Conservation (phyloP, 306 rosid genomes). For the Dalbergia cochinchinensis region DNA sequence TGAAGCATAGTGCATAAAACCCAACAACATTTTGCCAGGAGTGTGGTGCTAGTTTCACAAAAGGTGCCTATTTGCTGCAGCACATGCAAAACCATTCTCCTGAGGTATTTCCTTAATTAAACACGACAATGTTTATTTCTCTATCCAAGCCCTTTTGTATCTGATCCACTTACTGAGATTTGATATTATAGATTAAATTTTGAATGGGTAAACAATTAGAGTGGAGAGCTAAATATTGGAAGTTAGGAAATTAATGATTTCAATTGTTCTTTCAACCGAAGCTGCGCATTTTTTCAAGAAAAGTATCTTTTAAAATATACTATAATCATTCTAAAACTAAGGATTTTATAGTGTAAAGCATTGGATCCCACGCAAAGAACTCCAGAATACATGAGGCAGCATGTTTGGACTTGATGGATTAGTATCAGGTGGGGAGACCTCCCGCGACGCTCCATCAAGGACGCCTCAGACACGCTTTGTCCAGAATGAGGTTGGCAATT, state of each 20-base stretch:
- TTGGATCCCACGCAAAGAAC: slow-evolving; percentile 93
- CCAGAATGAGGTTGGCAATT: slow-evolving; percentile 65
- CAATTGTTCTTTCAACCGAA: slow-evolving; percentile 43
- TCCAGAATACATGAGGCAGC: slow-evolving; percentile 94
- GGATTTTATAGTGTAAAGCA: slow-evolving; percentile 76
- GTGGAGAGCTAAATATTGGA: neutral
- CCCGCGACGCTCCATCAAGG: slow-evolving; percentile 99
- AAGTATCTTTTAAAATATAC: slow-evolving; percentile 48
- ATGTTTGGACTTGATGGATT: slow-evolving; percentile 72
- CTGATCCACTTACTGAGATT: neutral
- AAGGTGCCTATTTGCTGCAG: slow-evolving; percentile 66
- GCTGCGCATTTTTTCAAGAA: slow-evolving; percentile 66
- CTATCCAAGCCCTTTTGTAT: neutral
- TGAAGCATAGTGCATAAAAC: slow-evolving; percentile 7
- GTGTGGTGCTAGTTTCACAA: slow-evolving; percentile 70
- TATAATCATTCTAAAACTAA: neutral
- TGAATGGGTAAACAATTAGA: neutral
- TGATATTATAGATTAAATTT: neutral
- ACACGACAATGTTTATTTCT: too few species aligned
- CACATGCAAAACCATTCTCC: slow-evolving; percentile 79
- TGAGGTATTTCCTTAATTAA: slow-evolving; percentile 56
- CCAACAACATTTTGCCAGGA: slow-evolving; percentile 59
- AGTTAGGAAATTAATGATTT: neutral
- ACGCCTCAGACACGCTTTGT: slow-evolving; percentile 78
- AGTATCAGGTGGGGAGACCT: slow-evolving; percentile 98